Evolutionary conservation across 768 basidiomycete genomes (phyloP).

Genomic region (Amanita jacksonii): DNA sequence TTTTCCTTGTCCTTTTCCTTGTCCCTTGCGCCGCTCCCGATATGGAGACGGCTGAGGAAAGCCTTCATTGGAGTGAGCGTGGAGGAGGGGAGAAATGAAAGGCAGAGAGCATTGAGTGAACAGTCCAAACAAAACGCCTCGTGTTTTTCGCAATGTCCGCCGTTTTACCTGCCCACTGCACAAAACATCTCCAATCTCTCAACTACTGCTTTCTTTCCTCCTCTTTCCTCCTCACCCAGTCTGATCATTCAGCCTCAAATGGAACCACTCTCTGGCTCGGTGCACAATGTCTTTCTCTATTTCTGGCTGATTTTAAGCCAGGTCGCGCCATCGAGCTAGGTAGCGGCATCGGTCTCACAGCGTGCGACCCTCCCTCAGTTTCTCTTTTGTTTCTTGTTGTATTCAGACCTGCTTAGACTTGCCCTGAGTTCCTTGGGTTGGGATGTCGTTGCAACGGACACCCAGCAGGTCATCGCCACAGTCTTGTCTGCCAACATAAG

Average conservation of each 20-base stretch:
- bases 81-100: conserved; percentile 7
- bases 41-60: conserved; percentile 67
- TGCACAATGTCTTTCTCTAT: conserved; percentile 64
- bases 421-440: conserved; percentile 60
- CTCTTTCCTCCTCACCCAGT: conserved; percentile 44
- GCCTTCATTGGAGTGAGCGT: conserved; percentile 57
- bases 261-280: conserved; percentile 83
- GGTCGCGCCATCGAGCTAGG: conserved; percentile 66
- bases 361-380: conserved; percentile 34
- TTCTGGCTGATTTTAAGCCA: conserved; percentile 34
- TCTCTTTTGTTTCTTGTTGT: conserved; percentile 1
- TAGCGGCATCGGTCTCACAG: conserved; percentile 71
- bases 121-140: conserved; percentile 4
- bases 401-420: conserved; percentile 32
- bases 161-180: conserved; percentile 45
- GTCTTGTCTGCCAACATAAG: conserved; percentile 58
- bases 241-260: conserved; percentile 53
- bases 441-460: conserved; percentile 72
- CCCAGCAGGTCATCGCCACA: conserved; percentile 47
- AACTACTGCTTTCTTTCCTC: conserved; percentile 26
- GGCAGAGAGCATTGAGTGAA: too few species aligned
- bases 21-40: conserved; percentile 58
- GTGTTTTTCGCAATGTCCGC: conserved; percentile 13
- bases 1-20: conserved; percentile 31
- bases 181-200: conserved; percentile 51